Base-by-base conservation (phyloP, 139 green algal species). In the Protoeuglena noctilucae region DNA sequence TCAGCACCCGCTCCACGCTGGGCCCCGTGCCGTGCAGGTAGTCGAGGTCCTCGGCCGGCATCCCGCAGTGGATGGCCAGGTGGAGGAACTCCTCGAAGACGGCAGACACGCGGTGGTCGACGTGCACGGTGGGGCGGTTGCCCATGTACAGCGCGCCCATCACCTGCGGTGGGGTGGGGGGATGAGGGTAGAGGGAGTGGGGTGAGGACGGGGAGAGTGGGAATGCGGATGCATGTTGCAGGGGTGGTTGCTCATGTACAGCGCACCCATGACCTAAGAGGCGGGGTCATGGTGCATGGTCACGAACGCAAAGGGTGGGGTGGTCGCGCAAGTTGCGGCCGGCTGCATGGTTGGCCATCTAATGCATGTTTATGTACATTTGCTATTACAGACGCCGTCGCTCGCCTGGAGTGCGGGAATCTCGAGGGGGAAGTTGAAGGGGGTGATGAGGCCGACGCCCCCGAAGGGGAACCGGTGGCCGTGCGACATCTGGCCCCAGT, bases 381-480 rank as follows among this genome's bases (percentile, higher is more conserved):
- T n/a, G n/a, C n/a, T n/a, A n/a, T n/a, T n/a, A n/a, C n/a, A n/a
- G n/a, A n/a, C n/a, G n/a, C n/a, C n/a, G n/a, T n/a, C n/a, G n/a
- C n/a, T 19, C 57, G 57, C 57, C 30, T 61, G 56, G 30, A 97
- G 83, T 26, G 76, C 84, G 0, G 89, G 89, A 63, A 97, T 97
- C 67, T 97, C 89, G 40, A 97, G 72, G 1, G 89, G 89, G 65
- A 97, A 97, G 75, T 97, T 97, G 80, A 97, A 97, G 39, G 89
- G 89, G 1, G 89, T 89, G 73, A 97, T 90, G 21, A 96, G 54
- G 0, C 71, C 75, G 26, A 96, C 89, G 9, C 79, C 71, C 19
- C 85, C 85, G 46, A 81, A 97, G 1, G 89, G 89, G 83, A 82
- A 97, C 14, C 89, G 69, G 54, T 79, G 67, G 24, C 89, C 85